These are phyloP conservation scores for Boletus sp. DNA, from an alignment of 1,284 basidiomycete species.

Conservation along the genomic window DNA sequence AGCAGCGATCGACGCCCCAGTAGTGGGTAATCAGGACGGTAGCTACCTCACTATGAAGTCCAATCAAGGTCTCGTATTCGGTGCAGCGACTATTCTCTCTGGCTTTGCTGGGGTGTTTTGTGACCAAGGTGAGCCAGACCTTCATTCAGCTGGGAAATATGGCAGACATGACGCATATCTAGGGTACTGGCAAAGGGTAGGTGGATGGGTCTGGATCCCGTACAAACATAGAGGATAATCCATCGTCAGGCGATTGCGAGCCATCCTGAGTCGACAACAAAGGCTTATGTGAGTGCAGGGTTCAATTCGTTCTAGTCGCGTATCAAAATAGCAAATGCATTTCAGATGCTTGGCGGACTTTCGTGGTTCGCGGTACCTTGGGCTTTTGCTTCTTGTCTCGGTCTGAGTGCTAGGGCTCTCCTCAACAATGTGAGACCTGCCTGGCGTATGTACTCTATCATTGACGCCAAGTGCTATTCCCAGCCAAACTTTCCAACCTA, in stretches of 20 bases:
- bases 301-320: neutral
- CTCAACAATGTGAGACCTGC: slow-evolving; percentile 36
- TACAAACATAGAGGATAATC: neutral
- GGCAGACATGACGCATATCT: neutral
- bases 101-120: slow-evolving; percentile 49
- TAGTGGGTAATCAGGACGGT: slow-evolving; percentile 48
- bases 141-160: neutral
- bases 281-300: slow-evolving; percentile 40
- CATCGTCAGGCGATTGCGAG: slow-evolving; percentile 43
- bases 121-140: slow-evolving; percentile 40
- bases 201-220: slow-evolving; percentile 4
- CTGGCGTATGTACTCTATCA: neutral
- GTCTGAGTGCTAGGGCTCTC: slow-evolving; percentile 51
- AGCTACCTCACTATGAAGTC: slow-evolving; percentile 60
- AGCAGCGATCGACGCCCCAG: slow-evolving; percentile 42
- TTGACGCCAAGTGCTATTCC: neutral
- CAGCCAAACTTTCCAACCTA: slow-evolving; percentile 52
- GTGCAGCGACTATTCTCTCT: slow-evolving; percentile 42
- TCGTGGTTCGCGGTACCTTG: slow-evolving; percentile 61
- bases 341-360: slow-evolving; percentile 53
- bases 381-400: slow-evolving; percentile 55
- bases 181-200: slow-evolving; percentile 51
- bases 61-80: slow-evolving; percentile 52
- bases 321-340: neutral
- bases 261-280: slow-evolving; percentile 46